phyloP scores from a whole-genome alignment of 2,329 filamentous ascomycete species.

The Cladophialophora exuberans region DNA sequence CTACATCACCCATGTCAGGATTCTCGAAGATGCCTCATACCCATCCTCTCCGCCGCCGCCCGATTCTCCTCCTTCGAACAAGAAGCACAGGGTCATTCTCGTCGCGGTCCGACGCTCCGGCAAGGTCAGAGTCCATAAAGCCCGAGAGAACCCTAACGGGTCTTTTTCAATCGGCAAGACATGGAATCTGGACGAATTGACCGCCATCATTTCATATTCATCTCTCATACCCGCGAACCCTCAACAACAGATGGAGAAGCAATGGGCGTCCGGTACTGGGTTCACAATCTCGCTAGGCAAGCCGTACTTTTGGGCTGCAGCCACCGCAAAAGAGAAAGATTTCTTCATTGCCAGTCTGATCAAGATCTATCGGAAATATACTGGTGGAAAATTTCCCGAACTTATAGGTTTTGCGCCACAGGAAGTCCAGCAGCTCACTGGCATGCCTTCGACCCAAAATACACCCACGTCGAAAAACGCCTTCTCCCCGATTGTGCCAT shows the following conservation, averaged over 20 bases:
- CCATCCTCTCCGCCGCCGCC: slow-evolving; percentile 85
- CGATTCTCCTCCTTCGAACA: slow-evolving; percentile 70
- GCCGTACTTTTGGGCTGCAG: slow-evolving; percentile 95
- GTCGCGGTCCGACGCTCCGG: slow-evolving; percentile 91
- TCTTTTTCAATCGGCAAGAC: slow-evolving; percentile 98
- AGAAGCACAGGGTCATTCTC: slow-evolving; percentile 90
- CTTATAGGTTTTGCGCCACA: slow-evolving; percentile 80
- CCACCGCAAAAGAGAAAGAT: slow-evolving; percentile 93
- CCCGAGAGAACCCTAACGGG: slow-evolving; percentile 90
- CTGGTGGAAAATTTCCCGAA: slow-evolving; percentile 77
- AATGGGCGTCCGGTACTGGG: slow-evolving; percentile 81
- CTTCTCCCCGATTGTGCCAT: slow-evolving; percentile 33
- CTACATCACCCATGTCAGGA: slow-evolving; percentile 95
- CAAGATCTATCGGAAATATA: slow-evolving; percentile 97
- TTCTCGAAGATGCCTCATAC: slow-evolving; percentile 82
- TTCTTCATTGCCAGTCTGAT: slow-evolving; percentile 96
- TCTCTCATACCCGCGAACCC: slow-evolving; percentile 61
- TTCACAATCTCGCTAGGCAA: slow-evolving; percentile 90
- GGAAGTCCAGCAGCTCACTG: slow-evolving; percentile 76
- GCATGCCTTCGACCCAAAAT: slow-evolving; percentile 42
- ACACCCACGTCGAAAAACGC: slow-evolving; percentile 33
- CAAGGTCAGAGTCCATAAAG: slow-evolving; percentile 93
- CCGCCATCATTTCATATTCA: slow-evolving; percentile 79
- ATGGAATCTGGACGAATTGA: slow-evolving; percentile 92
- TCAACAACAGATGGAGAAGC: slow-evolving; percentile 63